These are phyloP conservation scores for Aspergillus vadensis DNA, from an alignment of 2,329 filamentous ascomycete species.

Conservation along the genomic window DNA sequence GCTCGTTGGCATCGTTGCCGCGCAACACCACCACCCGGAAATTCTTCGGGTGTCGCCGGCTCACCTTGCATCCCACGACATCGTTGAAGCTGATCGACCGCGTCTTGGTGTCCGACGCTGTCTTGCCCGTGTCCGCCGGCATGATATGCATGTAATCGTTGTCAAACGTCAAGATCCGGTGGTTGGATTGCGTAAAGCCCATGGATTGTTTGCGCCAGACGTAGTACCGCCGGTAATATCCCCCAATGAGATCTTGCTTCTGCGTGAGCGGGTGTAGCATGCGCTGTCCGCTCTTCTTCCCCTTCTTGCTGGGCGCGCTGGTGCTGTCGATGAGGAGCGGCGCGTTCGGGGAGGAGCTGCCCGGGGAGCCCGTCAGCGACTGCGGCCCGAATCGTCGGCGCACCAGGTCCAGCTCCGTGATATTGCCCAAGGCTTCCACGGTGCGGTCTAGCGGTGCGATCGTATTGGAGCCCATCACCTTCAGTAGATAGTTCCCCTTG, in stretches of 20 bases:
- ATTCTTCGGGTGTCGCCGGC: constrained; percentile 64
- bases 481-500: constrained; percentile 64
- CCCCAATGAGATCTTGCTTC: constrained; percentile 50
- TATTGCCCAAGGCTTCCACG: constrained; percentile 63
- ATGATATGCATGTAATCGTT: constrained; percentile 69
- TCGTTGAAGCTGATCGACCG: constrained; percentile 65
- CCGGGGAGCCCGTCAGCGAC: constrained; percentile 59
- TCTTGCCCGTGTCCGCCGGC: constrained; percentile 58
- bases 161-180: constrained; percentile 63
- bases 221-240: constrained; percentile 63
- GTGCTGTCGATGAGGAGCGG: constrained; percentile 57
- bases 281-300: constrained; percentile 42
- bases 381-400: constrained; percentile 64
- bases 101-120: constrained; percentile 56
- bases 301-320: constrained; percentile 43
- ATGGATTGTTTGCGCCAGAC: constrained; percentile 67
- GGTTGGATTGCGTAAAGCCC: constrained; percentile 63
- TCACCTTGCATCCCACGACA: constrained; percentile 67
- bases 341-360: constrained; percentile 65
- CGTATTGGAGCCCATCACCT: constrained; percentile 64
- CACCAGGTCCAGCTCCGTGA: constrained; percentile 63
- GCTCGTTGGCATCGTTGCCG: constrained; percentile 63
- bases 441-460: constrained; percentile 66
- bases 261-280: constrained; percentile 52
- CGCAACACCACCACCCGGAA: constrained; percentile 63